Evolutionary conservation across 371 early-diverging fungal species (phyloP).

Genomic region (Funneliformis caledonium): DNA sequence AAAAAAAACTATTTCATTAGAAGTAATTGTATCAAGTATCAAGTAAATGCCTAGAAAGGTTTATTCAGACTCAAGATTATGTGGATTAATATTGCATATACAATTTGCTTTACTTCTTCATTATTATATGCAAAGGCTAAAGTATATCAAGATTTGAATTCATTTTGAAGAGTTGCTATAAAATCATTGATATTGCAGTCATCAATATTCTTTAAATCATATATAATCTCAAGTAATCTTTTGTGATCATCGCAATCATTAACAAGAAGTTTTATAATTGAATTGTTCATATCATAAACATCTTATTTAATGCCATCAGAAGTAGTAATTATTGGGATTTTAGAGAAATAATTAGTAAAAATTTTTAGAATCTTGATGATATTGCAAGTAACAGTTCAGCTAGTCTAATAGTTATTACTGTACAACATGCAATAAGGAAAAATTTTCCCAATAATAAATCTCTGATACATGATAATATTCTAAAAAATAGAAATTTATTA

Average conservation of each 20-base stretch:
- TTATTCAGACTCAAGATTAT: conserved; percentile 22
- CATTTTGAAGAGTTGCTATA: background rate
- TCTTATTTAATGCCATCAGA: background rate
- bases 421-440: conserved; percentile 25
- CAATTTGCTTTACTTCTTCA: conserved; percentile 24
- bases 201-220: conserved; percentile 1
- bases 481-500: conserved; percentile 39
- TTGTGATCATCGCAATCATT: background rate
- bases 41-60: background rate
- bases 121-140: conserved; percentile 36
- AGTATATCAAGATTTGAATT: conserved; percentile 21
- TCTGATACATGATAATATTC: conserved; percentile 40
- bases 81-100: conserved; percentile 7
- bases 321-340: background rate
- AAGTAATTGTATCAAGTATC: background rate
- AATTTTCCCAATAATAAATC: conserved; percentile 10
- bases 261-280: conserved; percentile 20
- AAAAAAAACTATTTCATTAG: background rate
- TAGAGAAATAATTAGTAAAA: conserved; percentile 4
- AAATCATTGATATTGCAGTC: conserved; percentile 10
- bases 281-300: background rate
- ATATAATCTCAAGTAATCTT: background rate
- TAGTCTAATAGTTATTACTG: background rate
- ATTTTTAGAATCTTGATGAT: background rate
- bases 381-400: conserved; percentile 11